phyloP scores from a whole-genome alignment of 2,329 filamentous ascomycete genomes.

The Rhytidhysteron rufulum region DNA sequence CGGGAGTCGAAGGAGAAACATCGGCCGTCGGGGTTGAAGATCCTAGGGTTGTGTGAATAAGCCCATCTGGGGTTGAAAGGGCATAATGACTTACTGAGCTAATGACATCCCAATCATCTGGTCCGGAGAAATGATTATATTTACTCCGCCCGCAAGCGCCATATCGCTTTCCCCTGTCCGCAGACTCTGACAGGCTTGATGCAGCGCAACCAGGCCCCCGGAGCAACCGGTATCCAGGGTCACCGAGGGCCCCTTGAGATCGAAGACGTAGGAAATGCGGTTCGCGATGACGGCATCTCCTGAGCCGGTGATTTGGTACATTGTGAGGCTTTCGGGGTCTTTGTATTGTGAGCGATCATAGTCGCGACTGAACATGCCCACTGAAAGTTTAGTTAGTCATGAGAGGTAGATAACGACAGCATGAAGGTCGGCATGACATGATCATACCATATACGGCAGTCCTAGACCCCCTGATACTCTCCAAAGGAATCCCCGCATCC shows the following conservation, averaged over 20 bases:
- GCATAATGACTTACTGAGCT: too few species aligned
- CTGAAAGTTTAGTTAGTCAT: too few species aligned
- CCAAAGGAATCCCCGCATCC: conserved; percentile 7
- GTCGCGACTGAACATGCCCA: too few species aligned
- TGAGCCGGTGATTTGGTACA: too few species aligned
- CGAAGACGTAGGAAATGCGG: conserved; percentile 31
- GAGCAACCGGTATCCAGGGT: conserved; percentile 35
- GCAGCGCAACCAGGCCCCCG: conserved; percentile 30
- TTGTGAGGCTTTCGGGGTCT: too few species aligned
- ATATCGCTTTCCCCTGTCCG: conserved; percentile 18
- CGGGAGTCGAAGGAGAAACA: conserved; percentile 31
- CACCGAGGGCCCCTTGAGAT: conserved; percentile 40
- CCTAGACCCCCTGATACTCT: neutral
- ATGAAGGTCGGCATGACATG: too few species aligned
- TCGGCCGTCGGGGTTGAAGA: conserved; percentile 22
- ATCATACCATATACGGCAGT: neutral
- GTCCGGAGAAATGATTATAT: conserved; percentile 29
- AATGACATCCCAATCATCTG: conserved; percentile 23
- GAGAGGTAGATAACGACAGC: too few species aligned
- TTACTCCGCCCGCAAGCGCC: conserved; percentile 24
- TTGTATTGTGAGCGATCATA: too few species aligned
- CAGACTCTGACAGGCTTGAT: conserved; percentile 27
- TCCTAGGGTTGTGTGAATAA: conserved; percentile 23
- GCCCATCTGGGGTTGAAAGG: too few species aligned
- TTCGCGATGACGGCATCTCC: conserved; percentile 36